These are phyloP conservation scores for Xenoacremonium recifei DNA, from an alignment of 2,329 filamentous ascomycete genomes.

Conservation along the genomic window DNA sequence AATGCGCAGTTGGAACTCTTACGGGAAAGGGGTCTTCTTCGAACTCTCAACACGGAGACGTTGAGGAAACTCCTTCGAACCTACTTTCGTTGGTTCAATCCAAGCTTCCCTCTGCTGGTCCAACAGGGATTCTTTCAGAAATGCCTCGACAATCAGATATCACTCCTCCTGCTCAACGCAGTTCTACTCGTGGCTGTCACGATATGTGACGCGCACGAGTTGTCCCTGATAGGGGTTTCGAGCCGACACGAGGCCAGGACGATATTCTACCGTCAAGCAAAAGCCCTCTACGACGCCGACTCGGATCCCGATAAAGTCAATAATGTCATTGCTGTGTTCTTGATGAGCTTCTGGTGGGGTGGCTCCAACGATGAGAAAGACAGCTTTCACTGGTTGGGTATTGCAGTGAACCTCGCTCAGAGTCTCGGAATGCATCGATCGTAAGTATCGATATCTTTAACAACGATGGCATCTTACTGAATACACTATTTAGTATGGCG, in stretches of 20 bases:
- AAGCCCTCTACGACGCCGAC: slow-evolving; percentile 47
- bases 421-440: slow-evolving; percentile 38
- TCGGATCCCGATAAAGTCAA: slow-evolving; percentile 43
- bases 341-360: slow-evolving; percentile 52
- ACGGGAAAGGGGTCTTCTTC: neutral
- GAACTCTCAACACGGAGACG: neutral
- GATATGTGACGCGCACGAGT: slow-evolving; percentile 42
- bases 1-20: neutral
- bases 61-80: slow-evolving; percentile 38
- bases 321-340: slow-evolving; percentile 44
- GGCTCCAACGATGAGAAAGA: slow-evolving; percentile 40
- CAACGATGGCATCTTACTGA: neutral
- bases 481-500: neutral
- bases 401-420: slow-evolving; percentile 45
- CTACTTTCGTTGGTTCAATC: slow-evolving; percentile 54
- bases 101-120: slow-evolving; percentile 49
- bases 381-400: slow-evolving; percentile 41
- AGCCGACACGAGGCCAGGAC: slow-evolving; percentile 44
- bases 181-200: slow-evolving; percentile 50
- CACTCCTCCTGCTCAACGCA: slow-evolving; percentile 44
- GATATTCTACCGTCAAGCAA: slow-evolving; percentile 45
- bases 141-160: slow-evolving; percentile 36
- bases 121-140: slow-evolving; percentile 35
- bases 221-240: slow-evolving; percentile 37
- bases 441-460: neutral